Percentiles rank a stretch among this genome's conserved stretches.
phyloP scores from a whole-genome alignment of 1,139 yeast genomes.

The Scheffersomyces segobiensis region DNA sequence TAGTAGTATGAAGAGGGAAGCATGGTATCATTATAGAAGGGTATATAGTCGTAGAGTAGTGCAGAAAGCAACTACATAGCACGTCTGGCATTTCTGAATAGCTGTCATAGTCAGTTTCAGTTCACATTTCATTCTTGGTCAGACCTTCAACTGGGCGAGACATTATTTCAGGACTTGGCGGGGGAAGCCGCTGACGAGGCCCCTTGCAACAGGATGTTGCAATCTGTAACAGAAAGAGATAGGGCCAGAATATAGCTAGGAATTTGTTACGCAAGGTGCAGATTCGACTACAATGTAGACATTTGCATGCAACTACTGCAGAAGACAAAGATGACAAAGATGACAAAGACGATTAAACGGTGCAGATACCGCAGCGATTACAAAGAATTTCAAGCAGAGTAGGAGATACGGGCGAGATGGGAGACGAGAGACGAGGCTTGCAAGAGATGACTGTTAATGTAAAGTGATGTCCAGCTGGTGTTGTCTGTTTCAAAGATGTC shows the following conservation, averaged over 20 bases:
- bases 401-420: too few relatives aligned
- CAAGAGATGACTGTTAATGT: too few relatives aligned
- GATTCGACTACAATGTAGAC: not conserved
- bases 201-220: not conserved
- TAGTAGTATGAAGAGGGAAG: too few relatives aligned
- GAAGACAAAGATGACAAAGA: not conserved
- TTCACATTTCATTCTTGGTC: not conserved
- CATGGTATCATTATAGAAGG: too few relatives aligned
- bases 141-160: not conserved
- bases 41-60: too few relatives aligned
- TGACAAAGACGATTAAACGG: not conserved
- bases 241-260: not conserved
- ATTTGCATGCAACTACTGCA: not conserved
- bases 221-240: not conserved
- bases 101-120: not conserved
- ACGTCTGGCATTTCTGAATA: not conserved
- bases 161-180: not conserved
- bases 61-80: not conserved
- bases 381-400: too few relatives aligned
- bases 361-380: not conserved
- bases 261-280: not conserved
- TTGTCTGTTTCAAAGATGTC: too few relatives aligned
- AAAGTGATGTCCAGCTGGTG: too few relatives aligned
- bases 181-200: not conserved
- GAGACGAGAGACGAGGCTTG: not conserved